Conservation (phyloP, 2,329 filamentous ascomycete genomes). For the Zymoseptoria ardabiliae region DNA sequence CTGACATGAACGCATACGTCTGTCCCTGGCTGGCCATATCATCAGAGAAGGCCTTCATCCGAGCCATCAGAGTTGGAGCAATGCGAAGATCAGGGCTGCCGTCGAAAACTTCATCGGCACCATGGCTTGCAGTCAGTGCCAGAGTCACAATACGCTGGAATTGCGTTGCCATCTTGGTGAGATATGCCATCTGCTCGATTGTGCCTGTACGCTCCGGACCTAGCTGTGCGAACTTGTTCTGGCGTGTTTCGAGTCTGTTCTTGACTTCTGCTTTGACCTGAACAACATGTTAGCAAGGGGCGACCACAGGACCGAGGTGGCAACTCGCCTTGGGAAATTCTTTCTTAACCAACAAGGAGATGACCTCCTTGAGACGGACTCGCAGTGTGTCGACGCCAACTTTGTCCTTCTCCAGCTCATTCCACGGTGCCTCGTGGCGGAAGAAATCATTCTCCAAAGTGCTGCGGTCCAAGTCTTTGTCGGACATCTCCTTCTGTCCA, state of each 20-base stretch:
- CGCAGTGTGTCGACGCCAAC: conserved; percentile 38
- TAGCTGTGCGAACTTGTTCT: conserved; percentile 36
- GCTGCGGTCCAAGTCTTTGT: conserved; percentile 6
- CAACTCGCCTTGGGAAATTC: conserved; percentile 43
- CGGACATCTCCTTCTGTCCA: conserved; percentile 21
- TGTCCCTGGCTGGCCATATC: conserved; percentile 24
- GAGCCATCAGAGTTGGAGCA: conserved; percentile 28
- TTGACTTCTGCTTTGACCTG: conserved; percentile 32
- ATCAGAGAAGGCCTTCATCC: conserved; percentile 22
- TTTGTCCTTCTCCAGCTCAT: conserved; percentile 29
- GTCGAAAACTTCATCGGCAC: conserved; percentile 30
- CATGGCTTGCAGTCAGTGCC: conserved; percentile 34
- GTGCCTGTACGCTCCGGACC: conserved; percentile 42
- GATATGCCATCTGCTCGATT: conserved; percentile 42
- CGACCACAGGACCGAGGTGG: too few relatives aligned
- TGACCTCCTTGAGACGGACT: conserved; percentile 35
- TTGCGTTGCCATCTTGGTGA: conserved; percentile 36
- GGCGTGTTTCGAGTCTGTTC: conserved; percentile 19
- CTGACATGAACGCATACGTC: conserved; percentile 18
- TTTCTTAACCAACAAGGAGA: conserved; percentile 36
- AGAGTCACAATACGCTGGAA: conserved; percentile 34
- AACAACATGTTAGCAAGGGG: too few relatives aligned
- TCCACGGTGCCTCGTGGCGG: conserved; percentile 30
- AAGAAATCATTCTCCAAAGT: conserved; percentile 33
- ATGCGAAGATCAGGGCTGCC: conserved; percentile 26